Conservation (phyloP, 2,329 filamentous ascomycete species). For the Colletotrichum tofieldiae region DNA sequence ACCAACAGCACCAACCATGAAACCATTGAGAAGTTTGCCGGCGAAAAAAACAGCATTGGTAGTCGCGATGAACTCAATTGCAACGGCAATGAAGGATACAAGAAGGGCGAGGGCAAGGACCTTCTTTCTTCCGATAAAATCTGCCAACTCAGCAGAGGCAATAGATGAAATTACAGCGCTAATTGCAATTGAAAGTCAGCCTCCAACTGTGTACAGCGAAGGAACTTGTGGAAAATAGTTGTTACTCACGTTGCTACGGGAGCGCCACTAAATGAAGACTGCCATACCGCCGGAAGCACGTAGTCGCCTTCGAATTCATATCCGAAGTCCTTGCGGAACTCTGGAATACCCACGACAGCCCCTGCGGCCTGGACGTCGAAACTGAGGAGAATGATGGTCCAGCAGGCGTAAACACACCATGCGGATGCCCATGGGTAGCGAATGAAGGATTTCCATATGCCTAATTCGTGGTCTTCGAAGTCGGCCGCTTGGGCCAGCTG, state of each 20-base stretch:
- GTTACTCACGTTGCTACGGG: conserved; percentile 55
- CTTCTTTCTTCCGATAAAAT: conserved; percentile 52
- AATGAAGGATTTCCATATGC: conserved; percentile 45
- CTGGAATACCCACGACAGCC: conserved; percentile 59
- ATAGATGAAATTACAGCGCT: conserved; percentile 50
- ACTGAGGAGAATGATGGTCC: conserved; percentile 56
- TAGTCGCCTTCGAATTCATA: conserved; percentile 53
- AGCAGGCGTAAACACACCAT: conserved; percentile 59
- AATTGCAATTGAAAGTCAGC: not conserved
- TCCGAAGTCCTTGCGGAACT: conserved; percentile 63
- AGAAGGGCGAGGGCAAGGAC: conserved; percentile 54
- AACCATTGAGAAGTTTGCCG: conserved; percentile 60
- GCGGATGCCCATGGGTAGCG: conserved; percentile 47
- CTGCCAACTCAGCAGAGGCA: conserved; percentile 51
- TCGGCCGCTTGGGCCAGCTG: conserved; percentile 25
- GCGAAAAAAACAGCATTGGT: conserved; percentile 58
- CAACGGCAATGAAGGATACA: conserved; percentile 56
- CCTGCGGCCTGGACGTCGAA: conserved; percentile 61
- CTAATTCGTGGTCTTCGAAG: conserved; percentile 49
- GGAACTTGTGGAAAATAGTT: not conserved
- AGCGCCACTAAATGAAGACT: conserved; percentile 59
- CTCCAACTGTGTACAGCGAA: not conserved
- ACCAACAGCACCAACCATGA: conserved; percentile 51
- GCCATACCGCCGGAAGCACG: conserved; percentile 60
- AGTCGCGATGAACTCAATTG: conserved; percentile 59